Percentiles rank a stretch among this genome's conserved stretches.
Evolutionary conservation across 148 eudicot genomes (phyloP).

Genomic region (Rhododendron ferrugineum): DNA sequence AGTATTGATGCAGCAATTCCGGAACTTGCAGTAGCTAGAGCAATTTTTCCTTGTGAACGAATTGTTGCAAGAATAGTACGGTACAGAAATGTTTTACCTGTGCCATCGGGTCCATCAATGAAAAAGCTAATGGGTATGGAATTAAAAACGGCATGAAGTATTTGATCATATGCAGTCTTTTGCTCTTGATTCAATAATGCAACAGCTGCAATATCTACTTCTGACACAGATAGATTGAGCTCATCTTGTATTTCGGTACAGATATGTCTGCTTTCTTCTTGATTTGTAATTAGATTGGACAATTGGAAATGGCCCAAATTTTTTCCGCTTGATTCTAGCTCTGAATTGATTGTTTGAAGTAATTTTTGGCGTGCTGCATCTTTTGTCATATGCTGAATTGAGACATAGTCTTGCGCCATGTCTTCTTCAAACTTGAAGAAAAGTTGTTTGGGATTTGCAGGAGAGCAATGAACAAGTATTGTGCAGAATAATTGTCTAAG

Average conservation of each 20-base stretch:
- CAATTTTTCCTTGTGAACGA: not conserved
- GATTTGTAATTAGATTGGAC: too few species aligned
- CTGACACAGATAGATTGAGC: too few species aligned
- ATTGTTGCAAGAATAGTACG: not conserved
- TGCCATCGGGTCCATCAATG: not conserved
- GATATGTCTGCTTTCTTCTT: too few species aligned
- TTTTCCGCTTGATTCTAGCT: not conserved
- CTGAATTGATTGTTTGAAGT: not conserved
- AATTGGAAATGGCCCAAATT: too few species aligned
- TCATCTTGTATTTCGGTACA: not conserved
- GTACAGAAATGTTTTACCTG: not conserved
- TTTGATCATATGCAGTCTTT: not conserved
- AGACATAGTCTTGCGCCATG: not conserved
- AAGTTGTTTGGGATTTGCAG: too few species aligned
- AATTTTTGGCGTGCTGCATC: not conserved
- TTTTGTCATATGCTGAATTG: not conserved
- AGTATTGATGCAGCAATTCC: not conserved
- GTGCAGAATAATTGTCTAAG: too few species aligned
- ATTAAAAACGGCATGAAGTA: too few species aligned
- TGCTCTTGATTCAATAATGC: too few species aligned
- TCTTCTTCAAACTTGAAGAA: not conserved
- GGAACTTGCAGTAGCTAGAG: not conserved
- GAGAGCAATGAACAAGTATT: too few species aligned
- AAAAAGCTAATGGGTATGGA: not conserved
- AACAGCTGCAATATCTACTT: too few species aligned